Evolutionary conservation across 305 asterid species (phyloP), one percentile per base, ranked within the genome.

Genomic region (Fraxinus ornus): DNA sequence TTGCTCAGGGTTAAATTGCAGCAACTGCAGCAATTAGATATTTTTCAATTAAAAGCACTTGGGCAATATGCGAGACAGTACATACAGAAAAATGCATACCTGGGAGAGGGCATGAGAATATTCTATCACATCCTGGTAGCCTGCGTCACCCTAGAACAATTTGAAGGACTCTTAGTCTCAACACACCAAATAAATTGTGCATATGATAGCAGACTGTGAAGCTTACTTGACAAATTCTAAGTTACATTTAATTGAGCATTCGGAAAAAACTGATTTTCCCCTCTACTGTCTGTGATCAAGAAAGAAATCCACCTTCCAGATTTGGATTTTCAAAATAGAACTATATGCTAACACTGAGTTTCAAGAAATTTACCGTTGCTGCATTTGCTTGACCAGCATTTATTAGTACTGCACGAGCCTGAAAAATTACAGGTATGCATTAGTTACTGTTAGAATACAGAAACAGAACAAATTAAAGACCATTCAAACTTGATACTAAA

Each of bases 371-470:
- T 90, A 93, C 99, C 83, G 98, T 96, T 26, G 98, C 98, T 12
- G 99, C 99, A 90, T 96, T 96, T 78, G 99, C 99, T 90, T 96
- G 99, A 78, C 99, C 99, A 83, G 99, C 99, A 90, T 96, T 94
- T 89, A 96, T 94, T 81, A 96, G 87, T 79, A 96, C 90, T 7
- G 98, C 99, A 86, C 99, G 98, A 82, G 94, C 98, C 98, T 96
- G 94, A 88, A 81, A 88, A 81, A 81, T 73, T 66, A 64, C 60
- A 75, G 72, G 17, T 79, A 79, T 49, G 44, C 17, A 78, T 84
- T 86, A 82, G 83, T 82, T 12, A 71, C 17, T 17, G 41, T 33
- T 5, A 30, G 41, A 30, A 30, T 5, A 28, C 32, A 30, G 75
- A 70, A 71, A 72, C 39, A 35, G 44, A 72, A 33, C 76, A 66